Percentiles rank a stretch among this genome's conserved stretches.
Conservation (phyloP, 805 yeast genomes). For the Saturnispora saitoi region DNA sequence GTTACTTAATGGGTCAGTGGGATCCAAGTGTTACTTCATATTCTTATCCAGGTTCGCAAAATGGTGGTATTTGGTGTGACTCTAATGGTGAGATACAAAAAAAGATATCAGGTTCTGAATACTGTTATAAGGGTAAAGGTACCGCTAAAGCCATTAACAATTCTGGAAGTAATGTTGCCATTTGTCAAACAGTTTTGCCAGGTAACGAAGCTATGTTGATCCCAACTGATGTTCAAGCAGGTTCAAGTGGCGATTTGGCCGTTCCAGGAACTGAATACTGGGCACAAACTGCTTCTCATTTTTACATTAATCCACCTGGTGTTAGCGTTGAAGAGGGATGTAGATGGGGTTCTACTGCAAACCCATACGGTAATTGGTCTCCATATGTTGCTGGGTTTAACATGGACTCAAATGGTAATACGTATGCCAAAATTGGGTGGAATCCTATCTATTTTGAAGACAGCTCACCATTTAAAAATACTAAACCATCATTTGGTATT, state of each 20-base stretch:
- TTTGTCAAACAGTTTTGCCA: constrained; percentile 89
- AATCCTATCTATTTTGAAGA: constrained; percentile 74
- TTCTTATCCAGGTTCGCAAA: constrained; percentile 65
- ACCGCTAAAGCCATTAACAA: constrained; percentile 50
- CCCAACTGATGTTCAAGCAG: constrained; percentile 60
- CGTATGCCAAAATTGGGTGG: constrained; percentile 84
- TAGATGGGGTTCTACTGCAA: constrained; percentile 65
- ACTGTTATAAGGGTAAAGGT: constrained; percentile 73
- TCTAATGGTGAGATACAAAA: constrained; percentile 57
- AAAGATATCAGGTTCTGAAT: constrained; percentile 47
- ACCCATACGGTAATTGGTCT: constrained; percentile 84
- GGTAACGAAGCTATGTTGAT: constrained; percentile 93
- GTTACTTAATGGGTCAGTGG: constrained; percentile 85
- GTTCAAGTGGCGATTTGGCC: constrained; percentile 48
- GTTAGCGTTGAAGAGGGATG: constrained; percentile 69
- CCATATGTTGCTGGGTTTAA: constrained; percentile 93
- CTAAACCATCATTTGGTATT: constrained; percentile 60
- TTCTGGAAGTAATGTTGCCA: constrained; percentile 56
- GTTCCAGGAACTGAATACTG: constrained; percentile 82
- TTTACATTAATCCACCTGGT: constrained; percentile 79
- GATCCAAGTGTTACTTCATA: constrained; percentile 67
- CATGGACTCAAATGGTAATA: constrained; percentile 58
- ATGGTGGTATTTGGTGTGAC: constrained; percentile 80
- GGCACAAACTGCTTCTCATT: constrained; percentile 83
- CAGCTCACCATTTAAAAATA: constrained; percentile 42